Percentiles rank a stretch among this genome's conserved stretches.
Evolutionary conservation across 2,329 filamentous ascomycete genomes (phyloP).

Genomic region (Aspergillus sp.): DNA sequence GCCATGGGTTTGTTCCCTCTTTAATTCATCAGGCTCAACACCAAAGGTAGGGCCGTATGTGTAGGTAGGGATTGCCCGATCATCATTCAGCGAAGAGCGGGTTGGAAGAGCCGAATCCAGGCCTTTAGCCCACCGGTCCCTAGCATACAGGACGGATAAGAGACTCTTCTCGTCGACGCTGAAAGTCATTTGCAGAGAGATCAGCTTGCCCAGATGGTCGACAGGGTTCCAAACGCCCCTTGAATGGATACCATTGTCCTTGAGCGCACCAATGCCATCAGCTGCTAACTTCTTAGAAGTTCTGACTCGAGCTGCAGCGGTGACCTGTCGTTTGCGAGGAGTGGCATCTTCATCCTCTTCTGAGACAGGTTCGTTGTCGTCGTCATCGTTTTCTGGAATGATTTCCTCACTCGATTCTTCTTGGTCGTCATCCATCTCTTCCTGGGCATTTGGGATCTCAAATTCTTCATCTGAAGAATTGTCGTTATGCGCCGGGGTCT

Average conservation of each 20-base stretch:
- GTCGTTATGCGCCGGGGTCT: constrained; percentile 14
- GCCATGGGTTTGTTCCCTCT: constrained; percentile 44
- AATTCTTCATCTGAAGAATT: constrained; percentile 37
- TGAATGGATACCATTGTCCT: constrained; percentile 30
- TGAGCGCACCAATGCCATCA: constrained; percentile 18
- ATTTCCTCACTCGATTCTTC: constrained; percentile 12
- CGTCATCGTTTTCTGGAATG: constrained; percentile 12
- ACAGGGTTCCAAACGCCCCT: constrained; percentile 36
- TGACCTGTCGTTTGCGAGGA: not conserved
- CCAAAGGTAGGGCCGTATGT: constrained; percentile 44
- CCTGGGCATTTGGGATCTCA: constrained; percentile 21
- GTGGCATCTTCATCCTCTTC: constrained; percentile 7
- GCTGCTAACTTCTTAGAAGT: constrained; percentile 13
- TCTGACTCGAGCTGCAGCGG: constrained; percentile 11
- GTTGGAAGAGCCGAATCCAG: constrained; percentile 52
- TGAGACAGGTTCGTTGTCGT: constrained; percentile 3
- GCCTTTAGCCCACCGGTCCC: constrained; percentile 48
- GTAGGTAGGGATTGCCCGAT: constrained; percentile 29
- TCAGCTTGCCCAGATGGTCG: constrained; percentile 40
- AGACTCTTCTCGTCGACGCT: constrained; percentile 51
- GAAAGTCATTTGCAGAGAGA: constrained; percentile 50
- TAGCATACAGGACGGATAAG: constrained; percentile 45
- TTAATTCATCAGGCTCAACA: constrained; percentile 37
- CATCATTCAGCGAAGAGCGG: constrained; percentile 34
- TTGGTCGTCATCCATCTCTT: constrained; percentile 15